Base-by-base conservation (phyloP, 768 basidiomycete species). In the Mycena floridula region DNA sequence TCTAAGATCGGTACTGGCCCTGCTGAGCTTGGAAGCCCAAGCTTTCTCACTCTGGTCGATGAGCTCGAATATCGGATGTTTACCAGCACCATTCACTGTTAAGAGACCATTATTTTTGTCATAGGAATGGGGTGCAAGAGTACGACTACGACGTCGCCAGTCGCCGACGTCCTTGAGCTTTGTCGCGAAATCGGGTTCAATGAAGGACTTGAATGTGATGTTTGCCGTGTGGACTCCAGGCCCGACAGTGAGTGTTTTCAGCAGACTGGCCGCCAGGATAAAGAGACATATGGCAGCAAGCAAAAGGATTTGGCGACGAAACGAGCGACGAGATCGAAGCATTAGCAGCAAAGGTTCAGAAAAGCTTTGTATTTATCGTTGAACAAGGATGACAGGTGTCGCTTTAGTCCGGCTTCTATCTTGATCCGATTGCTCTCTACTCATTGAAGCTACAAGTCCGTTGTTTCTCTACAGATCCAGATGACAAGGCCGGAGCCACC, bases 401-500 rank as follows among this genome's bases (percentile, higher is more conserved):
- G n/a, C n/a, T n/a, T n/a, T n/a, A n/a, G n/a, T n/a, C n/a, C n/a
- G n/a, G n/a, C n/a, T n/a, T n/a, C n/a, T n/a, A n/a, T n/a, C n/a
- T n/a, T n/a, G n/a, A 32, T 32, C 28, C 9, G 28, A 32, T 9
- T 9, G 28, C 16, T 9, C 28, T 32, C 16, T 32, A 32, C 16
- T 32, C 28, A 32, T 16, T 16, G 13, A 39, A 20, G 2, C 4
- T 20, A 39, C 38, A 39, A 39, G 38, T 39, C 38, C 22, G n/a
- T 16, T 39, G 18, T 22, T 78, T 67, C 47, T 60, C 50, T 30
- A 63, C 67, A 55, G 59, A 60, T 2, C 70, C 72, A 25, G 66
- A 60, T 73, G 72, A 72, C 25, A 80, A 68, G 0, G 83, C 69
- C 23, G 84, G 69, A 3, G 91, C 91, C 45, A 91, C 62, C 35